Evolutionary conservation across 495 filamentous ascomycete species (phyloP).

Genomic region (Parathielavia hyrcaniae): DNA sequence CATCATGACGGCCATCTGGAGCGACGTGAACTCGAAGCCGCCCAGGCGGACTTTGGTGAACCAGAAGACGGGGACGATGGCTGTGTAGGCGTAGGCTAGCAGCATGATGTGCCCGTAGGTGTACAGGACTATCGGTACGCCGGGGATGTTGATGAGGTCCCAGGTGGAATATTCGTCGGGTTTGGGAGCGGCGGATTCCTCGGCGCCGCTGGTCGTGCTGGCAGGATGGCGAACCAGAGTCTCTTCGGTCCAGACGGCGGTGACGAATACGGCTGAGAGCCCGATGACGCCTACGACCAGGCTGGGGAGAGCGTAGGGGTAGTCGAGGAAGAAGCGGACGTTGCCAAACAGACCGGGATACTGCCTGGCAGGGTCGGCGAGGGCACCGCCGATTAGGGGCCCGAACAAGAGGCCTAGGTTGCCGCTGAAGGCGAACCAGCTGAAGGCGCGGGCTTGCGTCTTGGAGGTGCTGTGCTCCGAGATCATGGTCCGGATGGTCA

Average conservation of each 20-base stretch:
- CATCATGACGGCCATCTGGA: conserved; percentile 55
- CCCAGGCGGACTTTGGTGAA: conserved; percentile 51
- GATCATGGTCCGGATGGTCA: conserved; percentile 66
- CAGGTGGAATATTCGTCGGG: conserved; percentile 39
- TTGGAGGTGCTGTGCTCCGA: conserved; percentile 59
- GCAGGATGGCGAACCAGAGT: conserved; percentile 31
- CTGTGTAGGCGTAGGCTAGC: conserved; percentile 58
- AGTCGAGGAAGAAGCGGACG: conserved; percentile 51
- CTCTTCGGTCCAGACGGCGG: conserved; percentile 51
- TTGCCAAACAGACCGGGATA: conserved; percentile 50
- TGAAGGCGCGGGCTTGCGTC: conserved; percentile 64
- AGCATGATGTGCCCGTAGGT: conserved; percentile 56
- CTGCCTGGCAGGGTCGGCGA: conserved; percentile 55
- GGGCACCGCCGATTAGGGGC: conserved; percentile 55
- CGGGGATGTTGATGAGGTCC: conserved; percentile 54
- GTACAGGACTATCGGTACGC: conserved; percentile 56
- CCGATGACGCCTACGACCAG: conserved; percentile 48
- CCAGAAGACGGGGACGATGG: conserved; percentile 58
- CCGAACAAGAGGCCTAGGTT: conserved; percentile 67
- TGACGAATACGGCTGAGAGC: conserved; percentile 43
- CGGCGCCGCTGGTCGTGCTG: conserved; percentile 23
- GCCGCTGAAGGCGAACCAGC: conserved; percentile 62
- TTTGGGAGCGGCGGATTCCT: conserved; percentile 27
- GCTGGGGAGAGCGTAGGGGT: conserved; percentile 60
- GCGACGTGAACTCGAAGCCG: conserved; percentile 53